Evolutionary conservation across 1,284 basidiomycete species (phyloP), one percentile per base, ranked within the genome.

Genomic region (Trichosporon coremiiforme): DNA sequence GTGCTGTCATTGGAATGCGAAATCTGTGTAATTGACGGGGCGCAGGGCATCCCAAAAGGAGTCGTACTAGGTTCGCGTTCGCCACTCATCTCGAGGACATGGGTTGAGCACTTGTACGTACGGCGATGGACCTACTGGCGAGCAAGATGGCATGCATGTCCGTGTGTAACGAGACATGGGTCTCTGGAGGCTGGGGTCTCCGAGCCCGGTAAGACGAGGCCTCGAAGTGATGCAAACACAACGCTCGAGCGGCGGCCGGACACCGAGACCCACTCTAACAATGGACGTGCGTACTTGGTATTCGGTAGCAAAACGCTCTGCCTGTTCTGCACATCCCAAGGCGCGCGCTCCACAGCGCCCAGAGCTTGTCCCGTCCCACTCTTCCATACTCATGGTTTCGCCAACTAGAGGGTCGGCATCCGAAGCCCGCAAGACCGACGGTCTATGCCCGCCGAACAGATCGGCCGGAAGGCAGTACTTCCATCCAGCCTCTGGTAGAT

Each of bases 371-470:
- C 47, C 47, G 20, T 3, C 47, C 47, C 47, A 53, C 47, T 53
- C 47, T 53, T 53, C 6, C 20, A 9, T 53, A 9, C 20, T 20
- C 20, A 15, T 20, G 47, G 47, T 38, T 38, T 38, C 36, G 36
- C 36, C 36, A 38, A 38, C n/a, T 9, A 22, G 47, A 53, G 47
- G 47, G 47, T 53, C 17, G 47, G 4, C 2, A 9, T 53, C 47
- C 47, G 47, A 53, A 53, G 47, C n/a, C 47, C 47, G 47, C 47
- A 53, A 53, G 47, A 2, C 47, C 47, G 47, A 53, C 20, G 47
- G 47, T 4, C n/a, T 20, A 20, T 9, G n/a, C 47, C 47, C n/a
- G 15, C n/a, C 47, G n/a, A n/a, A n/a, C n/a, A n/a, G n/a, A n/a
- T n/a, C n/a, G n/a, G n/a, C n/a, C n/a, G n/a, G n/a, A n/a, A n/a